Percentiles rank a stretch among this genome's conserved stretches.
These are phyloP conservation scores for Cutaneotrichosporon mucoides DNA, from an alignment of 1,284 basidiomycete species.

Conservation along the genomic window DNA sequence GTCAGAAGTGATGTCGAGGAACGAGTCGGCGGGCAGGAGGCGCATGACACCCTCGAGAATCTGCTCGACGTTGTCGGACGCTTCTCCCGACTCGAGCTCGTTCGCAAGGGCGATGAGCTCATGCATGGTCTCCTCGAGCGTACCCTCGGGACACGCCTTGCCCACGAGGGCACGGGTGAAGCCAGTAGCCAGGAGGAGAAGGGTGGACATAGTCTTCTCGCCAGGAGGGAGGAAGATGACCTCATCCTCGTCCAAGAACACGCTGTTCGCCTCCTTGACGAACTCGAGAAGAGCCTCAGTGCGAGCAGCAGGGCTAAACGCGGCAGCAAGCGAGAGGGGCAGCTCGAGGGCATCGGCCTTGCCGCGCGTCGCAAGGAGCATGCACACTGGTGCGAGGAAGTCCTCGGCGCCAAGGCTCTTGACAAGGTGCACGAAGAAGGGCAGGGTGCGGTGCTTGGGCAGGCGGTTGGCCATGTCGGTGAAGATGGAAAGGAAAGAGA, in stretches of 20 bases:
- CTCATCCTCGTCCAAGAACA: conserved; percentile 49
- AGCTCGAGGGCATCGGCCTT: conserved; percentile 52
- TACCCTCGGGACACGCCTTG: conserved; percentile 29
- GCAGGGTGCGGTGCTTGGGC: conserved; percentile 49
- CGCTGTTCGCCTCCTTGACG: conserved; percentile 61
- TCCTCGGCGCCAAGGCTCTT: conserved; percentile 75
- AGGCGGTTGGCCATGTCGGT: conserved; percentile 50
- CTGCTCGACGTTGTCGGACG: conserved; percentile 5
- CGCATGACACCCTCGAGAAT: conserved; percentile 45
- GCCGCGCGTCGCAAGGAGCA: conserved; percentile 77
- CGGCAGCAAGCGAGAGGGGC: conserved; percentile 57
- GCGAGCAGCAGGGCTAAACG: conserved; percentile 58
- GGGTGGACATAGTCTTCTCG: conserved; percentile 18
- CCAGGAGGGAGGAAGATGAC: conserved; percentile 14
- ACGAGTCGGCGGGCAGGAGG: conserved; percentile 59
- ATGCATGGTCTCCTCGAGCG: conserved; percentile 34
- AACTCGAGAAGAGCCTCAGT: conserved; percentile 63
- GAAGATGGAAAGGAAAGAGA: conserved; percentile 47
- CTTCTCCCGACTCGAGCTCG: conserved; percentile 20
- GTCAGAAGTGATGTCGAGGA: conserved; percentile 47
- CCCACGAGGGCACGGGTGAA: conserved; percentile 29
- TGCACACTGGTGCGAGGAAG: conserved; percentile 77
- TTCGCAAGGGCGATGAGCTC: conserved; percentile 38
- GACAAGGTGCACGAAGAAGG: conserved; percentile 85
- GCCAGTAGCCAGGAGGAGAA: conserved; percentile 59